Evolutionary conservation across 176 grass and related monocot species (phyloP).

Genomic region (Phyllostachys edulis): DNA sequence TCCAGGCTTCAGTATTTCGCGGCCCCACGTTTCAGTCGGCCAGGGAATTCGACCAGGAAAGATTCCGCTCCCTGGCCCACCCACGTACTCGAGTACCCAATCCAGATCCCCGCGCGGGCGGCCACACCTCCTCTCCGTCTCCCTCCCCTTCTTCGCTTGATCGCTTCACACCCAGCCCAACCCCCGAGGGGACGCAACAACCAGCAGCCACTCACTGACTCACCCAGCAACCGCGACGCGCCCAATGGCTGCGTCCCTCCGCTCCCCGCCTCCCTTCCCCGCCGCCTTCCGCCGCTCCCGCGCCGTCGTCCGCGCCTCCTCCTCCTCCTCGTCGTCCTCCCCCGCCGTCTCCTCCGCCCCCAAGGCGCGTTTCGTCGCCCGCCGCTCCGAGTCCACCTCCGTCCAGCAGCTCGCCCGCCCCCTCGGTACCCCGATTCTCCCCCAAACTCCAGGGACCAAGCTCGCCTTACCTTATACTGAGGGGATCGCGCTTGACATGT

Average conservation of each 20-base stretch:
- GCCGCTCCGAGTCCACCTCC: conserved; percentile 68
- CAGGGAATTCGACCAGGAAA: background rate
- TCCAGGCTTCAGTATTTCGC: background rate
- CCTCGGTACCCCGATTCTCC: conserved; percentile 43
- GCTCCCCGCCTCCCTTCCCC: conserved; percentile 35
- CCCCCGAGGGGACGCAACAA: conserved; percentile 12
- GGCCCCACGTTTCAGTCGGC: background rate
- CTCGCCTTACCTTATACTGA: background rate
- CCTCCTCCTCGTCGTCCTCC: background rate
- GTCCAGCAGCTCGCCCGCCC: conserved; percentile 75
- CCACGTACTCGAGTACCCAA: background rate
- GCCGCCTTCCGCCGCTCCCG: conserved; percentile 3
- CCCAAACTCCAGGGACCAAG: background rate
- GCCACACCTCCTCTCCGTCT: background rate
- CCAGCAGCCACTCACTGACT: conserved; percentile 20
- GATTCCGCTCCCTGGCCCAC: conserved; percentile 3
- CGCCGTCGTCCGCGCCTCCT: conserved; percentile 40
- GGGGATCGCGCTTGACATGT: background rate
- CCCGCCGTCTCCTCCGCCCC: conserved; percentile 62
- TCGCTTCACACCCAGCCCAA: background rate
- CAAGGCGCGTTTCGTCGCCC: conserved; percentile 78
- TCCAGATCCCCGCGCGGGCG: background rate
- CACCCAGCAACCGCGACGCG: background rate
- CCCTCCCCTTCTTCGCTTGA: background rate
- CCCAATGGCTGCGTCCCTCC: conserved; percentile 45